A percentile compares a stretch with the other conserved stretches of the same genome.
Evolutionary conservation across 2,329 filamentous ascomycete genomes (phyloP).

Genomic region (Trichoderma cornu-damae): DNA sequence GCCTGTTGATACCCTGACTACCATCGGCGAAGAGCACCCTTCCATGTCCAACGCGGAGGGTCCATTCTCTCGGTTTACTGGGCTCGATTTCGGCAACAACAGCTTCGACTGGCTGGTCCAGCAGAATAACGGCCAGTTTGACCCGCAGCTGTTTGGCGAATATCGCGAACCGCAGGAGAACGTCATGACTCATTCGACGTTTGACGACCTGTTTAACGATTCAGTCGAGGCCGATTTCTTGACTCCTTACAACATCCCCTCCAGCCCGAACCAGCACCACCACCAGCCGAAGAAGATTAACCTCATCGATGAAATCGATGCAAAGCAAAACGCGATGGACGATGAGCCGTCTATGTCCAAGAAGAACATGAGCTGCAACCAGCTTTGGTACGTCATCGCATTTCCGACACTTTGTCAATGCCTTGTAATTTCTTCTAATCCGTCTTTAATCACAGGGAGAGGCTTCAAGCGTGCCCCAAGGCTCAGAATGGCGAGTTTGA

Average conservation of each 20-base stretch:
- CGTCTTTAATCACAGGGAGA: constrained; percentile 64
- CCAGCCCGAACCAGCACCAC: constrained; percentile 33
- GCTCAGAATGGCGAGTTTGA: constrained; percentile 90
- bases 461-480: constrained; percentile 77
- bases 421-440: constrained; percentile 38
- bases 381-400: constrained; percentile 71
- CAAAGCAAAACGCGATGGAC: constrained; percentile 62
- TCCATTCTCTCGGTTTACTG: constrained; percentile 30
- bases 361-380: constrained; percentile 74
- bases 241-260: constrained; percentile 69
- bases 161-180: constrained; percentile 89
- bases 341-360: constrained; percentile 52
- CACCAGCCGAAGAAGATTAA: constrained; percentile 52
- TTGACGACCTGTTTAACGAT: constrained; percentile 71
- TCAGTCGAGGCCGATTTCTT: constrained; percentile 77
- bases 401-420: neutral
- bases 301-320: constrained; percentile 73
- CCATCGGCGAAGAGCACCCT: constrained; percentile 61
- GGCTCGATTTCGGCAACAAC: constrained; percentile 42
- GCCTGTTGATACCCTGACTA: constrained; percentile 56
- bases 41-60: constrained; percentile 35
- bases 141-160: constrained; percentile 84
- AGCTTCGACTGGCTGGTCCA: constrained; percentile 70
- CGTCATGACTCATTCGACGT: constrained; percentile 61
- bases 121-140: constrained; percentile 84